phyloP scores from a whole-genome alignment of 1,284 basidiomycete species.

The Jaminaea rosea region DNA sequence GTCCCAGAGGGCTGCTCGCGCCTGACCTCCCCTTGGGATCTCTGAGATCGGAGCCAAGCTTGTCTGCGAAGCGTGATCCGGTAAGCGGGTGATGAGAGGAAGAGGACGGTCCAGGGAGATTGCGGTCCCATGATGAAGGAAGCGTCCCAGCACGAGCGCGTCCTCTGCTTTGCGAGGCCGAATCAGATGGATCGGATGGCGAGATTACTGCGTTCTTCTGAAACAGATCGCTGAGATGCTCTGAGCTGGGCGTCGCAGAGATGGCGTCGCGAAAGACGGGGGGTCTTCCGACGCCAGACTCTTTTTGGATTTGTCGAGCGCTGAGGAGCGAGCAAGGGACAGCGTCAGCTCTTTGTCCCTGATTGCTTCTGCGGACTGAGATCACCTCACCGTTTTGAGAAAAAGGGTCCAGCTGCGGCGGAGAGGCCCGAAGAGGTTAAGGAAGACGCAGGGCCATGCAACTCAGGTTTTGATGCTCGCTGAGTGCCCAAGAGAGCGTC shows the following conservation, averaged over 20 bases:
- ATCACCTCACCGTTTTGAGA: too few species aligned
- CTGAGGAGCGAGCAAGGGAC: too few species aligned
- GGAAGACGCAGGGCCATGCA: too few species aligned
- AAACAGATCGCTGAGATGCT: neutral
- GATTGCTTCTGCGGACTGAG: too few species aligned
- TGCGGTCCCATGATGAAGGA: conserved; percentile 36
- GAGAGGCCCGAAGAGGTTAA: too few species aligned
- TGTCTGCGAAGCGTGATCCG: neutral
- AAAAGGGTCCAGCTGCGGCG: too few species aligned
- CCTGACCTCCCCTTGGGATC: neutral
- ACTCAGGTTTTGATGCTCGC: too few species aligned
- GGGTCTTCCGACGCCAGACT: neutral
- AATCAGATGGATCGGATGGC: neutral
- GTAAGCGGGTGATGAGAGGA: conserved; percentile 4
- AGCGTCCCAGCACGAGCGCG: conserved; percentile 32
- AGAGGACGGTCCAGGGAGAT: too few species aligned
- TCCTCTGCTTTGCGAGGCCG: conserved; percentile 7
- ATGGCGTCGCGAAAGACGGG: neutral
- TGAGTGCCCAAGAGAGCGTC: too few species aligned
- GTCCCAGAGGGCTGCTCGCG: neutral
- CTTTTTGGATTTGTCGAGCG: neutral
- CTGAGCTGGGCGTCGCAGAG: conserved; percentile 1
- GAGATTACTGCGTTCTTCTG: neutral
- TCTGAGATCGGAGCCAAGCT: neutral
- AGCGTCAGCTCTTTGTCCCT: too few species aligned